phyloP scores from a whole-genome alignment of 2,329 filamentous ascomycete genomes.

The Aureobasidium sp. region DNA sequence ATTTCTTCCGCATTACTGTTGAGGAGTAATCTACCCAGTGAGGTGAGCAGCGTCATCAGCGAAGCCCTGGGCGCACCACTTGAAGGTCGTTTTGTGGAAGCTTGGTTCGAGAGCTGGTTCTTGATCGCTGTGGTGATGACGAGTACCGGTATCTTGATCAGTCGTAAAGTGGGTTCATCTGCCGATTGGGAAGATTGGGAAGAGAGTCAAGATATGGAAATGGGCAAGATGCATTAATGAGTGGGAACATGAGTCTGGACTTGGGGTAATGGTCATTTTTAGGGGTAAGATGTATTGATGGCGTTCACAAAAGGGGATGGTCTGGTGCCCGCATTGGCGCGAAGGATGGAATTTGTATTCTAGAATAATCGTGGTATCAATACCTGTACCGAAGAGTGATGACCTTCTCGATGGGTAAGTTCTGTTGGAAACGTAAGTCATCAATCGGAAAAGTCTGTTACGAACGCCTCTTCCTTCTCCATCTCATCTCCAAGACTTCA shows the following conservation, averaged over 20 bases:
- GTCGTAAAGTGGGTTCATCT: constrained; percentile 48
- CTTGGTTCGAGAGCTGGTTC: constrained; percentile 88
- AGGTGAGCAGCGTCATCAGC: constrained; percentile 68
- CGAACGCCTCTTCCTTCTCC: neutral
- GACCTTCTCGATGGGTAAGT: too few relatives aligned
- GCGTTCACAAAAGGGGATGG: neutral
- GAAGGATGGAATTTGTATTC: neutral
- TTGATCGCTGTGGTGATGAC: constrained; percentile 59
- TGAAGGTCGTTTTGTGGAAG: constrained; percentile 63
- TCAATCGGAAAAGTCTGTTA: neutral
- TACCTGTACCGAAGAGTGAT: neutral
- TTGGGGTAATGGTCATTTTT: neutral
- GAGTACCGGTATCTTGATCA: constrained; percentile 63
- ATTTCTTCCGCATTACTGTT: constrained; percentile 71
- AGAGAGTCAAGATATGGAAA: constrained; percentile 56
- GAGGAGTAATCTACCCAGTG: constrained; percentile 66
- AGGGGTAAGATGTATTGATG: neutral
- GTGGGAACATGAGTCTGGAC: neutral
- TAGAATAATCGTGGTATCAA: neutral
- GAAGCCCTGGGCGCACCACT: constrained; percentile 71
- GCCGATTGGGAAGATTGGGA: constrained; percentile 29
- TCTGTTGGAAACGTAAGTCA: too few relatives aligned
- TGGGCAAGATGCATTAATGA: constrained; percentile 59
- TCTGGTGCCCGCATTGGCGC: too few relatives aligned
- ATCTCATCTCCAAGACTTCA: neutral